These are phyloP conservation scores for Hibiscus syriacus DNA, from an alignment of 345 rosid genomes.

Conservation along the genomic window DNA sequence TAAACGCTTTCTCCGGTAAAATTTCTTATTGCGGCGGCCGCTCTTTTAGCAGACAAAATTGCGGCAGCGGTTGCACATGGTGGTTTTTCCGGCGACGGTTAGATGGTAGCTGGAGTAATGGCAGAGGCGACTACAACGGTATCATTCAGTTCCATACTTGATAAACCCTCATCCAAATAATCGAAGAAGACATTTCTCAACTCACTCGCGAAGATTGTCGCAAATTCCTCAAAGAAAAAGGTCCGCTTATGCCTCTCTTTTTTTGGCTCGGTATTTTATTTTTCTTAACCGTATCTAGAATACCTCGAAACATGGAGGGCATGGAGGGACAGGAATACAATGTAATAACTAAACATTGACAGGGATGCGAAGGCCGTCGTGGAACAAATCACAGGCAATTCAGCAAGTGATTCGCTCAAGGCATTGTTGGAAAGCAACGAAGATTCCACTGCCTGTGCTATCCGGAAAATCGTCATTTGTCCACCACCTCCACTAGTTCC, in stretches of 20 bases:
- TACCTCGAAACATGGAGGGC: constrained; percentile 5
- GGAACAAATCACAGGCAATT: constrained; percentile 95
- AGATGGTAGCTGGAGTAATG: constrained; percentile 43
- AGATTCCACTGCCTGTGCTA: constrained; percentile 63
- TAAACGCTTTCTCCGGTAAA: too few species aligned
- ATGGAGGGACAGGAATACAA: background rate
- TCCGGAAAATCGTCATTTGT: constrained; percentile 51
- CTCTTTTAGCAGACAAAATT: too few species aligned
- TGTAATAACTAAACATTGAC: constrained; percentile 11
- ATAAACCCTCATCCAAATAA: constrained; percentile 64
- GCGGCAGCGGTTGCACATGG: too few species aligned
- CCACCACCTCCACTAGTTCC: constrained; percentile 22
- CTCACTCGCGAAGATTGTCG: constrained; percentile 96
- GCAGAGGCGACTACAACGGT: background rate
- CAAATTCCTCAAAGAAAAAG: constrained; percentile 84
- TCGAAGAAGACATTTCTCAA: constrained; percentile 97
- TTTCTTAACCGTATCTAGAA: too few species aligned
- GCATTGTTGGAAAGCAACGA: constrained; percentile 60
- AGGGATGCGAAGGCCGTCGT: constrained; percentile 97
- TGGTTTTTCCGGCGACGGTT: background rate
- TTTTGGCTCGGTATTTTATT: constrained; percentile 12
- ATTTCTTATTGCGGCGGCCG: too few species aligned
- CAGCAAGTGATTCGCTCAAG: constrained; percentile 89
- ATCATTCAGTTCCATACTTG: constrained; percentile 57
- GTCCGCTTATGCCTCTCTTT: constrained; percentile 31